These are phyloP conservation scores for Corylus heterophylla DNA, from an alignment of 306 rosid species.

Conservation along the genomic window DNA sequence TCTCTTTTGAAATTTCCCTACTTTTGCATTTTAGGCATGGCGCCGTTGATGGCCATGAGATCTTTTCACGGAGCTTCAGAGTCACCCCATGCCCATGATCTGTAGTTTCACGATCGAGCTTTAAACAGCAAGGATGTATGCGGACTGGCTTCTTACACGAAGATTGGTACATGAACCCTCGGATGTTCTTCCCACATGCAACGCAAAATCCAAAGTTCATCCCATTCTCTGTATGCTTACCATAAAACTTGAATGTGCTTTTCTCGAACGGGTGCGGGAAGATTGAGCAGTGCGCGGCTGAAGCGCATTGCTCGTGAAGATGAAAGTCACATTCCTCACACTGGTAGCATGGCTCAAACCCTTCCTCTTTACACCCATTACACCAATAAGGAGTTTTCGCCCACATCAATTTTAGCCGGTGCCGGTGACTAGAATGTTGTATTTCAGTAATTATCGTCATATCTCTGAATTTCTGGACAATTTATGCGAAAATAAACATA, in stretches of 20 bases:
- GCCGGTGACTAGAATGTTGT: background rate
- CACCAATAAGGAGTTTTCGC: background rate
- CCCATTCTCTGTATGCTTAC: background rate
- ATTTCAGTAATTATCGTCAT: background rate
- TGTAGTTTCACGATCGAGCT: no score
- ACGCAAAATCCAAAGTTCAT: background rate
- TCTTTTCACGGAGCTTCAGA: no score
- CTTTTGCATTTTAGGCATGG: background rate
- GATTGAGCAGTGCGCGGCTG: no score
- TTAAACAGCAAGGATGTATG: background rate
- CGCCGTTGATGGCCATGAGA: no score
- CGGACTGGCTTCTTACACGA: background rate
- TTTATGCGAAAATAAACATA: no score
- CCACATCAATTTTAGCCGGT: background rate
- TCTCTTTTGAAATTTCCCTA: background rate
- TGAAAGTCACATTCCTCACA: background rate
- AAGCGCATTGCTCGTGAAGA: background rate
- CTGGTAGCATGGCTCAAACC: background rate
- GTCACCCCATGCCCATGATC: no score
- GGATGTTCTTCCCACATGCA: background rate
- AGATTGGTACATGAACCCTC: background rate
- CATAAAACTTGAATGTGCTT: background rate
- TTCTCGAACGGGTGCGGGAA: background rate
- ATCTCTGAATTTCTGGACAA: background rate
- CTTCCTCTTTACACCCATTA: background rate